Conservation (phyloP, 805 yeast genomes). For the Ogataea parapolymorpha region DNA sequence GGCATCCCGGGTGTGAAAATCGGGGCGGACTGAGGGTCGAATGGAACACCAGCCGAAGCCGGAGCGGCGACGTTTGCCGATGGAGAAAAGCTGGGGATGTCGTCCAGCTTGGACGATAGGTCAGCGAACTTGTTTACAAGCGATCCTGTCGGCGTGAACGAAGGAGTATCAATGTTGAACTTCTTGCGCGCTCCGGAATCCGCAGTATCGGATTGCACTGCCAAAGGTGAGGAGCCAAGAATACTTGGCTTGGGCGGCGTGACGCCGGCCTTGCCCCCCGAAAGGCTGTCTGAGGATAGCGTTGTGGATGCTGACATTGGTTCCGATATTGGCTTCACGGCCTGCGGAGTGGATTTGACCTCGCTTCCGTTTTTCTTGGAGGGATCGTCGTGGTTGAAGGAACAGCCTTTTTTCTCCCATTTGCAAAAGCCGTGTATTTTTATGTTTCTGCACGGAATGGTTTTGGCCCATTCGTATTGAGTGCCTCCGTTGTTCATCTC, state of each 20-base stretch:
- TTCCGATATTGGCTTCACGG: slow-evolving; percentile 4
- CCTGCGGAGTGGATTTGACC: slow-evolving; percentile 5
- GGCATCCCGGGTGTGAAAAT: slow-evolving; percentile 27
- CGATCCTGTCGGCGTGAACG: slow-evolving; percentile 45
- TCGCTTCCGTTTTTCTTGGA: slow-evolving; percentile 14
- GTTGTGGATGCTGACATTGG: slow-evolving; percentile 12
- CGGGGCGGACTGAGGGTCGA: slow-evolving; percentile 33
- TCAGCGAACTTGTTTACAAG: slow-evolving; percentile 38
- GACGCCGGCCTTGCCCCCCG: slow-evolving; percentile 8
- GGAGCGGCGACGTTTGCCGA: slow-evolving; percentile 19
- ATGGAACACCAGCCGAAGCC: slow-evolving; percentile 13
- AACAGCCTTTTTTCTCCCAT: slow-evolving; percentile 83
- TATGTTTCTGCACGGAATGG: slow-evolving; percentile 79
- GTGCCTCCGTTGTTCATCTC: slow-evolving; percentile 17
- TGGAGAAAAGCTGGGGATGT: slow-evolving; percentile 49
- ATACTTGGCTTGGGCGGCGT: background rate
- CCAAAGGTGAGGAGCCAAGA: slow-evolving; percentile 4
- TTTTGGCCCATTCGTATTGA: slow-evolving; percentile 59
- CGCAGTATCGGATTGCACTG: slow-evolving; percentile 10
- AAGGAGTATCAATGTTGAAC: slow-evolving; percentile 53
- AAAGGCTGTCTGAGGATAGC: slow-evolving; percentile 7
- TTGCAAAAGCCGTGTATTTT: slow-evolving; percentile 86
- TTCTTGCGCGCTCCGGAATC: slow-evolving; percentile 34
- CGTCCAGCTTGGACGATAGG: slow-evolving; percentile 48
- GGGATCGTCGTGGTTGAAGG: slow-evolving; percentile 62